phyloP scores from a whole-genome alignment of 345 rosid genomes.

The Alliaria petiolata region DNA sequence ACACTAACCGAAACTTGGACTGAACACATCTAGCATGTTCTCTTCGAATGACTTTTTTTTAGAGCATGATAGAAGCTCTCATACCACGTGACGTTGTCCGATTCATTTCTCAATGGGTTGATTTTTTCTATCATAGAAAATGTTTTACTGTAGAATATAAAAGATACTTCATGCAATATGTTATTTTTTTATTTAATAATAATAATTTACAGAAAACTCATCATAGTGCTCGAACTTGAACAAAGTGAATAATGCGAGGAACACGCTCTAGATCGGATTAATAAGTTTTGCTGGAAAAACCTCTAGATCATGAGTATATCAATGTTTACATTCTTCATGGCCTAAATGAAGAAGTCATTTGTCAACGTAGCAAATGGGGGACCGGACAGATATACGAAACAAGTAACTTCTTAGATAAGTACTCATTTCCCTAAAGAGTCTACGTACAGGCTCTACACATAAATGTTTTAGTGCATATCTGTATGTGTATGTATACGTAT shows the following conservation, averaged over 20 bases:
- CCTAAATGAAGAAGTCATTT: too few relatives aligned
- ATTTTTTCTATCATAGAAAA: not conserved
- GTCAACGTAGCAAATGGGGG: too few relatives aligned
- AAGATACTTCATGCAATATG: not conserved
- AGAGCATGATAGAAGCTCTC: not conserved
- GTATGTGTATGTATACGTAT: not conserved
- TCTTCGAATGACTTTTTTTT: not conserved
- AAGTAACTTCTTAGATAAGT: not conserved
- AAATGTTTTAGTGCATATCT: not conserved
- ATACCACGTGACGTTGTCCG: not conserved
- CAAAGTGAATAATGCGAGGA: too few relatives aligned
- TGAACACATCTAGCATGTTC: not conserved
- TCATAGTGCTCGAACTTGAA: too few relatives aligned
- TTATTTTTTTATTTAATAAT: not conserved
- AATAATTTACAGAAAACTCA: not conserved
- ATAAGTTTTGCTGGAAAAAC: too few relatives aligned
- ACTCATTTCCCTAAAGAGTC: not conserved
- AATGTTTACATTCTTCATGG: too few relatives aligned
- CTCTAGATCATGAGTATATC: too few relatives aligned
- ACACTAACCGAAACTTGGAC: not conserved
- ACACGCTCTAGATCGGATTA: too few relatives aligned
- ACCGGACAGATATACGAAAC: not conserved
- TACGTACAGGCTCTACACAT: not conserved
- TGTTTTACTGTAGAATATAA: not conserved
- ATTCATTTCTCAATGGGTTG: not conserved